Evolutionary conservation across 352 stramenopile genomes (phyloP).

Genomic region (Pythium brachiatum): DNA sequence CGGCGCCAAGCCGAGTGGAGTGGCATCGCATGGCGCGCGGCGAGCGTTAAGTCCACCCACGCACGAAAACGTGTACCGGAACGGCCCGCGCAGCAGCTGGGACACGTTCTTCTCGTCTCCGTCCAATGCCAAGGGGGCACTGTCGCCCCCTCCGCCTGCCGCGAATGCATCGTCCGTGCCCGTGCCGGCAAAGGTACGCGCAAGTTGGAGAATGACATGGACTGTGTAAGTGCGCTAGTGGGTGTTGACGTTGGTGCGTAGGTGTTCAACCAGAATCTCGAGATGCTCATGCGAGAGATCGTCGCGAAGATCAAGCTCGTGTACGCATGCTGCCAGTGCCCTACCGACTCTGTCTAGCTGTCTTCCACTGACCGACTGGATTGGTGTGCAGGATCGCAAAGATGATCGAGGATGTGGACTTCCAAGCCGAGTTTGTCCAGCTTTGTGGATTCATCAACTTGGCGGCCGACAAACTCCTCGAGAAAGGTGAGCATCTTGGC

Average conservation of each 20-base stretch:
- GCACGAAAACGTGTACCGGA: conserved; percentile 23
- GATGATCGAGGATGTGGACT: conserved; percentile 37
- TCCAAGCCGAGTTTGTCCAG: conserved; percentile 37
- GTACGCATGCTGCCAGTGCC: conserved; percentile 43
- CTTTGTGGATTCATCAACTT: conserved; percentile 46
- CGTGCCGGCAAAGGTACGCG: conserved; percentile 34
- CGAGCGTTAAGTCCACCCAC: conserved; percentile 1
- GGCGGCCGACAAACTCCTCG: conserved; percentile 37
- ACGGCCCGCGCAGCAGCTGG: conserved; percentile 40
- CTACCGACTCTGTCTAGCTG: too few relatives aligned
- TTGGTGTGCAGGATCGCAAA: conserved; percentile 39
- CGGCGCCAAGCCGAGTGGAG: background rate
- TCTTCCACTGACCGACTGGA: background rate
- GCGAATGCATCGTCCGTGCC: conserved; percentile 12
- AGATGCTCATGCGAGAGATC: conserved; percentile 51
- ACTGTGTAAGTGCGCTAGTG: background rate
- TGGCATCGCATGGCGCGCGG: background rate
- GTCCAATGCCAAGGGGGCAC: background rate
- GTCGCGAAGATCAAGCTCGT: conserved; percentile 46
- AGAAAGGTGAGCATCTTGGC: conserved; percentile 32
- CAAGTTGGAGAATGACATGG: background rate
- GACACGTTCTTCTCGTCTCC: conserved; percentile 36
- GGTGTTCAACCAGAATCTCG: conserved; percentile 54
- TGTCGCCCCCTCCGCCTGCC: background rate
- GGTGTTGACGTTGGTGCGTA: conserved; percentile 18